Base-by-base conservation (phyloP, 75 land plant species). In the Pinus tabuliformis region DNA sequence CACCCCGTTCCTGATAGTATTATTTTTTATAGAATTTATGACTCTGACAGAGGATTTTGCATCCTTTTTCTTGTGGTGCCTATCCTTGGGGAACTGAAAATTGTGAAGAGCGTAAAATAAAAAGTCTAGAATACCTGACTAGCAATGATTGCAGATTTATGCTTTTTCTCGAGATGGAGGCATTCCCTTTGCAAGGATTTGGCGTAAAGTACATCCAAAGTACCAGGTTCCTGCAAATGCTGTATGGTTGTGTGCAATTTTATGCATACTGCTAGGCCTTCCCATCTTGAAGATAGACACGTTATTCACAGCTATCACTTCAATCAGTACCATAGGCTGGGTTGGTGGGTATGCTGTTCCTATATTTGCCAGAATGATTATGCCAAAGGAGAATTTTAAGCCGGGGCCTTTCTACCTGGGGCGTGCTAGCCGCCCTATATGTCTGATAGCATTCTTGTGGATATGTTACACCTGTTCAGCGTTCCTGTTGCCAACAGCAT, bases 281-380 rank as follows among this genome's bases (percentile, higher is more conserved):
- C 97, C 97, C 6, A 88, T 94, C n/a, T 85, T 94, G 37, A 88
- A 86, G 79, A 80, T 94, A 57, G 76, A 90, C 73, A 92, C 89
- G 16, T 89, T 93, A 3, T 93, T 93, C 86, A 94, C 95, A 14
- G 92, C 97, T 28, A 92, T 94, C 75, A 92, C 95, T 12, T 94
- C 95, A 21, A 82, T 94, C 14, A 88, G 92, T 76, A 94, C 97
- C 0, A 90, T 94, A 30, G 97, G 97, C 3, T 94, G 95, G 97
- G 95, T 94, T 18, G 97, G 97, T 4, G 95, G 97, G 6, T 94
- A 94, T 71, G 97, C 92, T 24, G 95, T 94, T 58, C 97, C 97
- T 13, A 94, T 94, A 37, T 92, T 94, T 60, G 88, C 91, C 22
- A 89, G 95, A 72, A 86, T 94, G 92, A 80, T 92, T n/a, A 94